Conservation (phyloP, 179 eudicot species). For the Heliamphora pulchella region DNA sequence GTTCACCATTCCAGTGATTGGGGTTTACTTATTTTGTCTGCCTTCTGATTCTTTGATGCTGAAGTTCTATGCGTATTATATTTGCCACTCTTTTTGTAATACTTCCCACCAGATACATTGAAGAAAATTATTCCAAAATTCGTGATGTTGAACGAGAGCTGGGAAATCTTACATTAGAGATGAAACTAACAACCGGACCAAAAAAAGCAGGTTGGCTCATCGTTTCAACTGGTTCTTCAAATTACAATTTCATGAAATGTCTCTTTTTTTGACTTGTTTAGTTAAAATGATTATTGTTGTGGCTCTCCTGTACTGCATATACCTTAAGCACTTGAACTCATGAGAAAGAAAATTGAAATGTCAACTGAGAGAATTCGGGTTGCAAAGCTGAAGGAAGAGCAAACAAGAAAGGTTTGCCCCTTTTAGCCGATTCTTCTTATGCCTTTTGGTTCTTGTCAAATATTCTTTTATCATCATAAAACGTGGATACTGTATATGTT, state of each 20-base stretch:
- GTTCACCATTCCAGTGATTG: not conserved
- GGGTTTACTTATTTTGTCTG: conserved; percentile 2
- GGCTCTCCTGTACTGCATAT: conserved; percentile 8
- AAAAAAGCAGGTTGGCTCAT: conserved; percentile 73
- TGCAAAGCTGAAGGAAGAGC: conserved; percentile 83
- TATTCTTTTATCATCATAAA: conserved; percentile 6
- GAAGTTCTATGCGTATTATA: not conserved
- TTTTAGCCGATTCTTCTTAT: not conserved
- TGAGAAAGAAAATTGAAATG: conserved; percentile 91
- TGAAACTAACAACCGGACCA: conserved; percentile 94
- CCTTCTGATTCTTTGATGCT: not conserved
- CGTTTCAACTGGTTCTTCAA: not conserved
- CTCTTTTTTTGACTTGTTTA: not conserved
- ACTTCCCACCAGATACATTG: conserved; percentile 58
- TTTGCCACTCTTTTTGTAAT: conserved; percentile 12
- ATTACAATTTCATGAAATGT: not conserved
- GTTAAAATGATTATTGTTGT: conserved; percentile 11
- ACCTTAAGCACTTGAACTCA: conserved; percentile 76
- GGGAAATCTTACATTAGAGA: conserved; percentile 64
- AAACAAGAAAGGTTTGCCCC: conserved; percentile 55
- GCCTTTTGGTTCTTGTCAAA: not conserved
- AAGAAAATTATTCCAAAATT: conserved; percentile 85
- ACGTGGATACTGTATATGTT: not conserved
- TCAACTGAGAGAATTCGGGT: conserved; percentile 68
- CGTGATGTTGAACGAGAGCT: conserved; percentile 94